These are phyloP conservation scores for Prunus mongolica DNA, from an alignment of 306 rosid species.

Conservation along the genomic window DNA sequence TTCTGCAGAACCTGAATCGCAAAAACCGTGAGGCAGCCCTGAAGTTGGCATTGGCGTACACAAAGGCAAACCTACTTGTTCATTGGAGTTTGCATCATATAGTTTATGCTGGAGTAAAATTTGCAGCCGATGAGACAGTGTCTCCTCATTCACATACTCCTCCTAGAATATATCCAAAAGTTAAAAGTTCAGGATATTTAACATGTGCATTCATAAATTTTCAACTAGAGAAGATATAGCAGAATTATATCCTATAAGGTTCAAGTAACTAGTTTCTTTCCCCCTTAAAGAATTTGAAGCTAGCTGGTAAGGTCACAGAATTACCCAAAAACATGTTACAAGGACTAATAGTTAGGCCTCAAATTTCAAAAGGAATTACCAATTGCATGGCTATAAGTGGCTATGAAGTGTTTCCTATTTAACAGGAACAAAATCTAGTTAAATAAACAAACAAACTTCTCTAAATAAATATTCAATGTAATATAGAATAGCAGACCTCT, in stretches of 20 bases:
- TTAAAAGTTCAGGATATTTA: conserved; percentile 7
- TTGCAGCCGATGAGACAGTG: conserved; percentile 23
- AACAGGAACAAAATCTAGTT: no score
- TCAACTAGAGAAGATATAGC: background rate
- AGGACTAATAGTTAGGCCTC: background rate
- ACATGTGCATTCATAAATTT: background rate
- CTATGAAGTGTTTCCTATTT: background rate
- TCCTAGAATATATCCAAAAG: conserved; percentile 24
- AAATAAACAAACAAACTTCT: background rate
- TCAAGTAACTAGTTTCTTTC: background rate
- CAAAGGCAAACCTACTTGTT: background rate
- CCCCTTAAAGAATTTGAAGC: background rate
- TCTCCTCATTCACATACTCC: conserved; percentile 35
- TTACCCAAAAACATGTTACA: background rate
- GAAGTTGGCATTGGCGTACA: conserved; percentile 1
- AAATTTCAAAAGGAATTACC: background rate
- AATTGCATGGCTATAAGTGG: background rate
- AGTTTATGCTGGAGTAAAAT: background rate
- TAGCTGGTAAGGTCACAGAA: background rate
- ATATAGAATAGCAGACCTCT: conserved; percentile 29
- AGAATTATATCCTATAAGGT: background rate
- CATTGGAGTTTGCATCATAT: background rate
- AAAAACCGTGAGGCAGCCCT: conserved; percentile 3
- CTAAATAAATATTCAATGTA: background rate
- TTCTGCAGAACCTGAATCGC: background rate